Conservation (phyloP, 352 stramenopile genomes). For the Phytophthora cactorum region DNA sequence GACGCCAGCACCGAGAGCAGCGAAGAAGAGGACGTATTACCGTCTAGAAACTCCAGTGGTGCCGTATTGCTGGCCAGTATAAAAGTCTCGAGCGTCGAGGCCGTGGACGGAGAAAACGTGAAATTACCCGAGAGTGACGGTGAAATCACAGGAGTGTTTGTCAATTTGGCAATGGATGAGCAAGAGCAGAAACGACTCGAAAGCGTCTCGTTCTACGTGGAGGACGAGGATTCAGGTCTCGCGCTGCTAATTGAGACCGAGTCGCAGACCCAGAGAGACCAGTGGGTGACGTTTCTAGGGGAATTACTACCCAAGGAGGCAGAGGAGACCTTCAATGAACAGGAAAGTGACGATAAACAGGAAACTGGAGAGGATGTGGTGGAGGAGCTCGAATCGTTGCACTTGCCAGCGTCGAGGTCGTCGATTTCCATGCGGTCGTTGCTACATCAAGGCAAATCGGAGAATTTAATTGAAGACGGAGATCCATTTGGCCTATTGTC, state of each 20-base stretch:
- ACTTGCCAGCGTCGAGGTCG: slow-evolving; percentile 21
- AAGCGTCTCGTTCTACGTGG: slow-evolving; percentile 54
- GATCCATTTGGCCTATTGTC: slow-evolving; percentile 58
- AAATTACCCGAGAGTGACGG: slow-evolving; percentile 27
- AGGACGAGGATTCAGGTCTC: slow-evolving; percentile 31
- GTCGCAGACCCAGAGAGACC: slow-evolving; percentile 35
- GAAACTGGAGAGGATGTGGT: slow-evolving; percentile 25
- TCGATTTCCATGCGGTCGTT: slow-evolving; percentile 39
- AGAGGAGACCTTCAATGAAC: not conserved
- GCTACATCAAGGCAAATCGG: slow-evolving; percentile 45
- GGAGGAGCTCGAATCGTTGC: slow-evolving; percentile 30
- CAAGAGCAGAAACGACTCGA: slow-evolving; percentile 40
- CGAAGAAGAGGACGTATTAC: slow-evolving; percentile 25
- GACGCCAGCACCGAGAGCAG: slow-evolving; percentile 41
- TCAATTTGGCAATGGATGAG: slow-evolving; percentile 14
- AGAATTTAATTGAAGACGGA: slow-evolving; percentile 44
- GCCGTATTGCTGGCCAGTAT: slow-evolving; percentile 42
- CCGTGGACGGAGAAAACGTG: slow-evolving; percentile 43
- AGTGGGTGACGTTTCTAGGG: slow-evolving; percentile 38
- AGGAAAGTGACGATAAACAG: slow-evolving; percentile 12
- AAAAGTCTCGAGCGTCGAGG: slow-evolving; percentile 49
- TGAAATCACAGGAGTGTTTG: slow-evolving; percentile 14
- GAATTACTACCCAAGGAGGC: slow-evolving; percentile 16
- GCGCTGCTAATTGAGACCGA: slow-evolving; percentile 38
- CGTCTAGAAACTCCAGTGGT: slow-evolving; percentile 10